phyloP scores from a whole-genome alignment of 352 stramenopile species.

The Phytopythium cucurbitacearum region DNA sequence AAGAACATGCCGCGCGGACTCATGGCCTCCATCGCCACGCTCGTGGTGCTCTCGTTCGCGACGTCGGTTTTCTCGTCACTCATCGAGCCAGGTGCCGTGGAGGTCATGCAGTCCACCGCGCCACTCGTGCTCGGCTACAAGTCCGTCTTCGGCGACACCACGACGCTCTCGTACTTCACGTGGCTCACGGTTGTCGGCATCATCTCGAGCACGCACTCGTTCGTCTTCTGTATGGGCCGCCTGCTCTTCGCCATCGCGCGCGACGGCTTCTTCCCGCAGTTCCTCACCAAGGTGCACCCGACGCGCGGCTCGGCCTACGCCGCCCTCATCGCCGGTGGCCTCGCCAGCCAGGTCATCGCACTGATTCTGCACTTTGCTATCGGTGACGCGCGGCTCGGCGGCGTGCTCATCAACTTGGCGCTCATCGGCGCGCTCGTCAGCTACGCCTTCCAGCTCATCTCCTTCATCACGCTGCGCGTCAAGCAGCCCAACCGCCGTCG shows the following conservation, averaged over 20 bases:
- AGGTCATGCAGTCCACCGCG: slow-evolving; percentile 34
- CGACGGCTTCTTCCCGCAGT: slow-evolving; percentile 44
- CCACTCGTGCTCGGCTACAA: slow-evolving; percentile 67
- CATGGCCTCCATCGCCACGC: slow-evolving; percentile 47
- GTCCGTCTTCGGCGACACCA: slow-evolving; percentile 50
- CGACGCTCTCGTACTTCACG: slow-evolving; percentile 47
- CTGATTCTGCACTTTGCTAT: slow-evolving; percentile 51
- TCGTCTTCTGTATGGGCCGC: slow-evolving; percentile 67
- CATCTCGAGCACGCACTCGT: slow-evolving; percentile 56
- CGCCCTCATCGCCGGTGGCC: slow-evolving; percentile 38
- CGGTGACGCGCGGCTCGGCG: slow-evolving; percentile 42
- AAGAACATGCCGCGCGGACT: slow-evolving; percentile 63
- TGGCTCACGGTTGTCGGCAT: slow-evolving; percentile 54
- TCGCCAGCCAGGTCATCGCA: slow-evolving; percentile 28
- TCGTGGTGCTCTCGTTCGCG: slow-evolving; percentile 43
- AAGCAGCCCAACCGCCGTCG: slow-evolving; percentile 40
- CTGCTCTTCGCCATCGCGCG: slow-evolving; percentile 54
- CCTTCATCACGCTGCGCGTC: slow-evolving; percentile 50
- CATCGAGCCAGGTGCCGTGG: slow-evolving; percentile 36
- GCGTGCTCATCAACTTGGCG: slow-evolving; percentile 55
- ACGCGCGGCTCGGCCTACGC: slow-evolving; percentile 35
- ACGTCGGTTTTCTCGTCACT: slow-evolving; percentile 54
- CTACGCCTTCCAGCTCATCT: slow-evolving; percentile 57
- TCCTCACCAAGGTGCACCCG: slow-evolving; percentile 40
- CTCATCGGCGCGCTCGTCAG: slow-evolving; percentile 50